Evolutionary conservation across 257 asterid species (phyloP).

Genomic region (Penstemon davidsonii): DNA sequence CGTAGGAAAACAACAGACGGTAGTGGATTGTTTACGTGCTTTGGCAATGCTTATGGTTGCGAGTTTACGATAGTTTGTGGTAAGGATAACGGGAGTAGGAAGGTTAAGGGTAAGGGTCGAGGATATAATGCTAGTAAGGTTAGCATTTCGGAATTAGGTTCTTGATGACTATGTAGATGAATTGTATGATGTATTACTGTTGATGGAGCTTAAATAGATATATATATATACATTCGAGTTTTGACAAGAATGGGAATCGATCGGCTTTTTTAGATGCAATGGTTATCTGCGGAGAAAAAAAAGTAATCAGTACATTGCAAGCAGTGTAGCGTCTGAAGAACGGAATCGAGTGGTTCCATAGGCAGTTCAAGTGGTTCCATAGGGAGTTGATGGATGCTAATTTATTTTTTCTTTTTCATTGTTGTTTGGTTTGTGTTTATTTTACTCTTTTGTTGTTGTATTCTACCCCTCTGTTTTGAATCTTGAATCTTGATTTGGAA

Average conservation of each 20-base stretch:
- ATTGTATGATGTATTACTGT: not conserved
- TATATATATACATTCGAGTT: no score
- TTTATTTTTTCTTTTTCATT: not conserved
- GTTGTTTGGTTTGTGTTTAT: not conserved
- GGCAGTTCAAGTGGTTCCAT: not conserved
- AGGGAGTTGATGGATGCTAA: not conserved
- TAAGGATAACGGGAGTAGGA: slow-evolving; percentile 28
- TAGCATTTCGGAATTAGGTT: slow-evolving; percentile 7
- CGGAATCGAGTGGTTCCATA: not conserved
- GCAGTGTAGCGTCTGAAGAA: no score
- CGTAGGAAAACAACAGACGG: slow-evolving; percentile 13
- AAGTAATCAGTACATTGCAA: no score
- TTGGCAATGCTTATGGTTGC: slow-evolving; percentile 48
- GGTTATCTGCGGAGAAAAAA: no score
- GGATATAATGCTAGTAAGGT: not conserved
- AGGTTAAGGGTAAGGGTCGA: slow-evolving; percentile 13
- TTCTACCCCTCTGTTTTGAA: not conserved
- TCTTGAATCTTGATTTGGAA: not conserved
- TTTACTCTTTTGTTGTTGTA: not conserved
- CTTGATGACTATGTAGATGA: not conserved
- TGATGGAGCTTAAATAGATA: no score
- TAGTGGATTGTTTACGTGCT: slow-evolving; percentile 43
- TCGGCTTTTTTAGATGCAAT: no score
- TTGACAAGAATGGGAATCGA: no score
- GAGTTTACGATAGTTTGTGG: slow-evolving; percentile 56